Evolutionary conservation across 306 rosid genomes (phyloP).

Genomic region (Prinsepia uniflora): DNA sequence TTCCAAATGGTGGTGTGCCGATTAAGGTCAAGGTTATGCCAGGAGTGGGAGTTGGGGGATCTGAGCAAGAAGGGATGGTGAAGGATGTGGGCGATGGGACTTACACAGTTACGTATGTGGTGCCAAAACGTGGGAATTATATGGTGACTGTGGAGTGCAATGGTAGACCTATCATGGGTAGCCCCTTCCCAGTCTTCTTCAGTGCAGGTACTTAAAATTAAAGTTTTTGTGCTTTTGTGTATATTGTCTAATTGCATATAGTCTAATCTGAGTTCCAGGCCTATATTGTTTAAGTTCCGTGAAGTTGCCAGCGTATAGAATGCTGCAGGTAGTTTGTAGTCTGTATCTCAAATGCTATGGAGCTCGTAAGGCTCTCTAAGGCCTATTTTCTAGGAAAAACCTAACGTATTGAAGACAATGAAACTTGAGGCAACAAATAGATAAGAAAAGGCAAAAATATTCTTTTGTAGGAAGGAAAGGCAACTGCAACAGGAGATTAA

Average conservation of each 20-base stretch:
- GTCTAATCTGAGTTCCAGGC: background rate
- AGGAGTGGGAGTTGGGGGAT: constrained; percentile 90
- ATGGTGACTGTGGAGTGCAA: constrained; percentile 89
- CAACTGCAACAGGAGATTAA: background rate
- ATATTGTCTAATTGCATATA: background rate
- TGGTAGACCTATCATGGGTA: constrained; percentile 92
- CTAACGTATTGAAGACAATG: background rate
- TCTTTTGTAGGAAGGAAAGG: background rate
- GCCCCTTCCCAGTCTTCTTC: constrained; percentile 97
- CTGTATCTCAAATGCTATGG: background rate
- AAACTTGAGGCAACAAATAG: background rate
- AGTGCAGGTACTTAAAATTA: constrained; percentile 70
- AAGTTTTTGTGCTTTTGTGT: background rate
- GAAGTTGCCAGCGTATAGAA: background rate
- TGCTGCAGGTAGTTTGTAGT: background rate
- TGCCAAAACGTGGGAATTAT: constrained; percentile 93
- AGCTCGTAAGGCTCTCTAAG: background rate
- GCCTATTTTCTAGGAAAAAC: background rate
- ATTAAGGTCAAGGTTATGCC: constrained; percentile 78
- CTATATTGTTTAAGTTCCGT: background rate
- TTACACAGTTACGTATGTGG: constrained; percentile 83
- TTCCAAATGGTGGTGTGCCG: constrained; percentile 62
- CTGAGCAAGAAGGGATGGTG: constrained; percentile 91
- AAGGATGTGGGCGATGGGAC: constrained; percentile 96
- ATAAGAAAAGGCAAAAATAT: background rate